Conservation (phyloP, 345 rosid genomes). For the Corchorus olitorius region DNA sequence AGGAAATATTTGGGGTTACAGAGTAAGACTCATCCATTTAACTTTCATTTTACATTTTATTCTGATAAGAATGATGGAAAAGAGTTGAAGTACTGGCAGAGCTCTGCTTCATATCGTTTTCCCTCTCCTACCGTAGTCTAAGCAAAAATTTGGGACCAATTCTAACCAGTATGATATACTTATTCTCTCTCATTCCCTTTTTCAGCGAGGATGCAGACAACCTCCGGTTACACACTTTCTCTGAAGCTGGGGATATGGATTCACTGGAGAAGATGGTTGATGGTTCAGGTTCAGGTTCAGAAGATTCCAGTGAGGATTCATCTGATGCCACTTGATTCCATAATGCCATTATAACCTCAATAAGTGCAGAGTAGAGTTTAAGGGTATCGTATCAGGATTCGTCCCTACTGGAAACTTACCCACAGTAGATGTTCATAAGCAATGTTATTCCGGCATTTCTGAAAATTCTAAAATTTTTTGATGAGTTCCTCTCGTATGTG, state of each 20-base stretch:
- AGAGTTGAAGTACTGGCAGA: slow-evolving; percentile 1
- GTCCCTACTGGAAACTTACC: background rate
- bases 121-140: background rate
- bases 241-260: slow-evolving; percentile 84
- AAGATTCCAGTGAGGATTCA: slow-evolving; percentile 38
- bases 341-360: slow-evolving; percentile 5
- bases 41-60: slow-evolving; percentile 6
- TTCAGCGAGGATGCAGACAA: slow-evolving; percentile 85
- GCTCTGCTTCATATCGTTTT: background rate
- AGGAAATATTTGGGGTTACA: slow-evolving; percentile 94
- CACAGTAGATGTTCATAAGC: background rate
- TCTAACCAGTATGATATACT: background rate
- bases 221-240: slow-evolving; percentile 68
- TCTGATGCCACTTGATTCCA: slow-evolving; percentile 17
- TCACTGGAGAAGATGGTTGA: slow-evolving; percentile 87
- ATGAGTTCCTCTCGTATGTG: background rate
- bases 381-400: background rate
- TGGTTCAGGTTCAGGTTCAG: slow-evolving; percentile 60
- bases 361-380: slow-evolving; percentile 2
- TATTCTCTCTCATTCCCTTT: background rate
- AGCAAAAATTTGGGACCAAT: background rate
- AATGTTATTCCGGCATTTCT: background rate
- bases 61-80: slow-evolving; percentile 1
- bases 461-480: slow-evolving; percentile 17
- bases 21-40: slow-evolving; percentile 53